Evolutionary conservation across 805 yeast species (phyloP).

Genomic region (Barnettozyma sucrosica): DNA sequence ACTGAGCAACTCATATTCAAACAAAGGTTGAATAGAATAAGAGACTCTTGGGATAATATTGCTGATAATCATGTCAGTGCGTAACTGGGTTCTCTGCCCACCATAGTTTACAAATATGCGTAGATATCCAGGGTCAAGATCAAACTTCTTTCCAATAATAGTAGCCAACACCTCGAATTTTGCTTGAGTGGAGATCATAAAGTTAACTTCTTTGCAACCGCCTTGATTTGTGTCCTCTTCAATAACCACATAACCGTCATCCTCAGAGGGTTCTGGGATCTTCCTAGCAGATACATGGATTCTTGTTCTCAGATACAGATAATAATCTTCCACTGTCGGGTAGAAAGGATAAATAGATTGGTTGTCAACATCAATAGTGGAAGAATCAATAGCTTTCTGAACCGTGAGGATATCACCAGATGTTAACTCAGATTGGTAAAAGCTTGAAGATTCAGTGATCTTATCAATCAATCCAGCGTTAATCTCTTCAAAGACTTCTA

Average conservation of each 20-base stretch:
- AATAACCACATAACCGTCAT: constrained; percentile 44
- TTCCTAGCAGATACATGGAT: constrained; percentile 52
- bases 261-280: constrained; percentile 34
- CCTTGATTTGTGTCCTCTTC: constrained; percentile 22
- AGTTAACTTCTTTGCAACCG: constrained; percentile 31
- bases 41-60: constrained; percentile 30
- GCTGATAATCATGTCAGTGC: constrained; percentile 28
- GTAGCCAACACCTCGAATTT: constrained; percentile 53
- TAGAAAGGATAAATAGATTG: constrained; percentile 28
- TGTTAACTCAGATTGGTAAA: constrained; percentile 51
- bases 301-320: constrained; percentile 51
- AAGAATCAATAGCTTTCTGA: constrained; percentile 16
- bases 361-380: constrained; percentile 7
- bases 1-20: constrained; percentile 74
- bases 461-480: constrained; percentile 46
- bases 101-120: constrained; percentile 60
- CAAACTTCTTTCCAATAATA: constrained; percentile 50
- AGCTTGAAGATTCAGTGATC: constrained; percentile 32
- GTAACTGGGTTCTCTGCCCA: constrained; percentile 49
- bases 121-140: constrained; percentile 52
- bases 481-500: constrained; percentile 55
- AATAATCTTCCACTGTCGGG: constrained; percentile 40
- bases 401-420: constrained; percentile 61
- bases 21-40: constrained; percentile 34
- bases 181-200: constrained; percentile 66